Base-by-base conservation (phyloP, 257 asterid species). In the Solanum piurae region DNA sequence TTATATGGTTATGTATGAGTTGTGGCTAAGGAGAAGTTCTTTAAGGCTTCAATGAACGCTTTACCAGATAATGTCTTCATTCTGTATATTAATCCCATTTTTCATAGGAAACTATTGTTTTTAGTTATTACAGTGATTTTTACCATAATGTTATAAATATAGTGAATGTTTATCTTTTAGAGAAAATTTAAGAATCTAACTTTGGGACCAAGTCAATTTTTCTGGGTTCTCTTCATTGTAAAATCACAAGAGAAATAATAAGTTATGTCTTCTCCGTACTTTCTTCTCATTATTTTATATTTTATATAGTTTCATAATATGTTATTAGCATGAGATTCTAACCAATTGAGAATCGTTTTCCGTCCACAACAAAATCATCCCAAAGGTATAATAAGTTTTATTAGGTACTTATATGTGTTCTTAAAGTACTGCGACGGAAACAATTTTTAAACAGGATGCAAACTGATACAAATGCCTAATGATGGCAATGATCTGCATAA, bases 1-100 rank as follows among this genome's bases (percentile, higher is more conserved):
- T 92, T 90, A 94, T 91, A 87, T 95, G 94, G 95, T 95, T 83
- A 92, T 96, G 98, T 94, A 92, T 85, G 98, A 96, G 85, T 91
- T 96, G 85, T 96, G 99, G 99, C 90, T 94, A 12, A 89, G 99
- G 31, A 87, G 95, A 89, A 91, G 93, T 92, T 90, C 94, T 87
- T 88, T 91, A 80, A 90, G 90, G 80, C 42, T 85, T 38, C 87
- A 85, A 64, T 85, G 60, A 71, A 66, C 20, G n/a, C 9, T 14
- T 37, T 64, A 64, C 79, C 37, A 64, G 23, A 64, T 84, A 3
- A 64, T 10, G 6, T 13, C 10, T 60, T 46, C 16, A 44, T 79
- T 79, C 18, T 44, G 64, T 75, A 14, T 46, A 46, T 44, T 27
- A 44, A 79, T 77, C 85, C 66, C 40, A 79, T 79, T 27, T 42